phyloP scores from a whole-genome alignment of 2,329 filamentous ascomycete species.

The Epicoccum nigrum region DNA sequence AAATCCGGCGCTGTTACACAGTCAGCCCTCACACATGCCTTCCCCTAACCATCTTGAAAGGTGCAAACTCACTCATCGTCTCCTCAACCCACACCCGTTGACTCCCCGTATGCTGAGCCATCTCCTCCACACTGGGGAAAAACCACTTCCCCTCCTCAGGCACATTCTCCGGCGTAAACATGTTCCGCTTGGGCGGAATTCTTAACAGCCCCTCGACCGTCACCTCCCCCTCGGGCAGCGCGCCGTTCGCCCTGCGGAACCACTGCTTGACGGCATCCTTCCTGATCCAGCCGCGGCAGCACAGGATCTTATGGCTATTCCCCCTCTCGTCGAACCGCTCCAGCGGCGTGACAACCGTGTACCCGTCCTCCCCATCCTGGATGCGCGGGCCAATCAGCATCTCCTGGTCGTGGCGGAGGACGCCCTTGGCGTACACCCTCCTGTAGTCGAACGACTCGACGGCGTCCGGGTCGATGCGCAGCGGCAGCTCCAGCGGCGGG shows the following conservation, averaged over 20 bases:
- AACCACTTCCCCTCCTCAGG: slow-evolving; percentile 88
- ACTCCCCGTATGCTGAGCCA: slow-evolving; percentile 81
- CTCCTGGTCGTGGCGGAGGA: slow-evolving; percentile 84
- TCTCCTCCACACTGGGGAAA: slow-evolving; percentile 91
- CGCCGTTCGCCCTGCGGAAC: slow-evolving; percentile 60
- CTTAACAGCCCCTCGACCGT: slow-evolving; percentile 82
- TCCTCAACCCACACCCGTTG: slow-evolving; percentile 95
- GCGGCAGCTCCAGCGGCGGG: slow-evolving; percentile 82
- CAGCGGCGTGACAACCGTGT: slow-evolving; percentile 87
- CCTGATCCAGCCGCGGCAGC: slow-evolving; percentile 90
- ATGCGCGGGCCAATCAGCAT: slow-evolving; percentile 95
- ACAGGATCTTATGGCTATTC: slow-evolving; percentile 68
- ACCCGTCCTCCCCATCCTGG: slow-evolving; percentile 88
- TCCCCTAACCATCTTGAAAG: not conserved
- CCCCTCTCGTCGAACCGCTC: slow-evolving; percentile 67
- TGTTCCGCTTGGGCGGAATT: slow-evolving; percentile 95
- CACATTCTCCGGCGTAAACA: slow-evolving; percentile 91
- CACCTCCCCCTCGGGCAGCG: slow-evolving; percentile 73
- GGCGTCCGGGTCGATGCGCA: slow-evolving; percentile 78
- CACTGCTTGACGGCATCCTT: slow-evolving; percentile 73
- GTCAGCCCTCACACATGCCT: slow-evolving; percentile 34
- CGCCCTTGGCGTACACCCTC: slow-evolving; percentile 76
- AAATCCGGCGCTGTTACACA: slow-evolving; percentile 72
- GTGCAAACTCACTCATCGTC: slow-evolving; percentile 75
- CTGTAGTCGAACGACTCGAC: slow-evolving; percentile 92